A percentile compares a stretch with the other conserved stretches of the same genome.
Conservation (phyloP, 352 stramenopile species). For the Phytophthora quininea region DNA sequence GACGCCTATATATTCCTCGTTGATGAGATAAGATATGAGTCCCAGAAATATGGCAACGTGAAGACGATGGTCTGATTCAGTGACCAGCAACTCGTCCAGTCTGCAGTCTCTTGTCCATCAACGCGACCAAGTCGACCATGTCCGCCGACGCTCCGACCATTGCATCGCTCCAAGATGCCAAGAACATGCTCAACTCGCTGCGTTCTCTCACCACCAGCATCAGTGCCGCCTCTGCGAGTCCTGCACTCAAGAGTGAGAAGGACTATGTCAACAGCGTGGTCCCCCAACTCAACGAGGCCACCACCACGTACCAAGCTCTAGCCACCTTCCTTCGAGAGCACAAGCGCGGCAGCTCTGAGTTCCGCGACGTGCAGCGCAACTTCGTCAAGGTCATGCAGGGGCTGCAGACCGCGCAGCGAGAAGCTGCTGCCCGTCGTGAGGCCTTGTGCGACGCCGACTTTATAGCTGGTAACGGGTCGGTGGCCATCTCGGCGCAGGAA, state of each 20-base stretch:
- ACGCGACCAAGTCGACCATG: conserved; percentile 4
- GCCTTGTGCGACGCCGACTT: conserved; percentile 77
- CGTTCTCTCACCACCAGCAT: conserved; percentile 47
- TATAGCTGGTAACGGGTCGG: conserved; percentile 43
- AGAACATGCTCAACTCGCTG: conserved; percentile 38
- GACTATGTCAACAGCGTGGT: conserved; percentile 57
- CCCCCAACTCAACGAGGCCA: conserved; percentile 61
- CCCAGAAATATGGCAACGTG: too few relatives aligned
- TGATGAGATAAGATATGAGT: too few relatives aligned
- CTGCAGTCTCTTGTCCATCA: not conserved
- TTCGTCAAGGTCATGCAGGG: conserved; percentile 77
- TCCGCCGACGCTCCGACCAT: conserved; percentile 25
- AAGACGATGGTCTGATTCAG: too few relatives aligned
- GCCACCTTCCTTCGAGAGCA: conserved; percentile 67
- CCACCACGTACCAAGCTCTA: conserved; percentile 64
- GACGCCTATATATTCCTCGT: too few relatives aligned
- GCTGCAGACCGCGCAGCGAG: conserved; percentile 67
- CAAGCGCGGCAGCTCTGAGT: conserved; percentile 56
- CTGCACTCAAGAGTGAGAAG: conserved; percentile 53
- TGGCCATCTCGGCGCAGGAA: conserved; percentile 59
- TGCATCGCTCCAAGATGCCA: conserved; percentile 54
- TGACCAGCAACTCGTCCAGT: too few relatives aligned
- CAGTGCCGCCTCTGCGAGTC: conserved; percentile 35
- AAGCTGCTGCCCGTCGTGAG: conserved; percentile 58
- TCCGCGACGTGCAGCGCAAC: conserved; percentile 57